A percentile compares a stretch with the other conserved stretches of the same genome.
Conservation (phyloP, 2,329 filamentous ascomycete genomes). For the Cytospora chrysosperma region DNA sequence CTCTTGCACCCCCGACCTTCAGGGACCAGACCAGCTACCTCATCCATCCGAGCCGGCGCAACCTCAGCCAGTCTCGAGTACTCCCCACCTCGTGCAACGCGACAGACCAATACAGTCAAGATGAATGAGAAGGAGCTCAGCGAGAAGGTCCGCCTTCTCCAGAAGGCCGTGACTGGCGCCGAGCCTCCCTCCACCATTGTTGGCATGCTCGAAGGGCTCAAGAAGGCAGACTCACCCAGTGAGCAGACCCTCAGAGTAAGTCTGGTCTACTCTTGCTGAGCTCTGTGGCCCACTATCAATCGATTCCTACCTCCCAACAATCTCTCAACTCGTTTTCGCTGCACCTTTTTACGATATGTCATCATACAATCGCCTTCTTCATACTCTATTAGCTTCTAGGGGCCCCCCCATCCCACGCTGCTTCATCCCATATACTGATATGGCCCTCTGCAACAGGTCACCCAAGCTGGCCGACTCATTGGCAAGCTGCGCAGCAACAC, state of each 20-base stretch:
- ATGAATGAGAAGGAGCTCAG: slow-evolving; percentile 82
- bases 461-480: slow-evolving; percentile 86
- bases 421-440: not conserved
- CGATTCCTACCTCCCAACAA: not conserved
- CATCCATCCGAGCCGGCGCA: not conserved
- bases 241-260: slow-evolving; percentile 83
- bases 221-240: slow-evolving; percentile 76
- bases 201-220: slow-evolving; percentile 72
- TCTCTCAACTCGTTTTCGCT: not conserved
- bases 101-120: slow-evolving; percentile 28
- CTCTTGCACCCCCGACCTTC: not conserved
- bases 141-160: slow-evolving; percentile 70
- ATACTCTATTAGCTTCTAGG: not conserved
- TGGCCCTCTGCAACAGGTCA: slow-evolving; percentile 51
- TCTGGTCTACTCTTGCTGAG: slow-evolving; percentile 23
- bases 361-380: not conserved
- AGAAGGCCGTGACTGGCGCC: slow-evolving; percentile 44
- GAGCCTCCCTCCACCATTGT: slow-evolving; percentile 73
- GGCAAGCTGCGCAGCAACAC: slow-evolving; percentile 76
- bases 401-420: not conserved
- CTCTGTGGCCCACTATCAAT: not conserved
- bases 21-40: not conserved
- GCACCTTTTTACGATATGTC: not conserved
- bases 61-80: not conserved
- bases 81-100: slow-evolving; percentile 14